Percentiles rank a stretch among this genome's conserved stretches.
Evolutionary conservation across 306 rosid genomes (phyloP).

Genomic region (Glycine tomentella): DNA sequence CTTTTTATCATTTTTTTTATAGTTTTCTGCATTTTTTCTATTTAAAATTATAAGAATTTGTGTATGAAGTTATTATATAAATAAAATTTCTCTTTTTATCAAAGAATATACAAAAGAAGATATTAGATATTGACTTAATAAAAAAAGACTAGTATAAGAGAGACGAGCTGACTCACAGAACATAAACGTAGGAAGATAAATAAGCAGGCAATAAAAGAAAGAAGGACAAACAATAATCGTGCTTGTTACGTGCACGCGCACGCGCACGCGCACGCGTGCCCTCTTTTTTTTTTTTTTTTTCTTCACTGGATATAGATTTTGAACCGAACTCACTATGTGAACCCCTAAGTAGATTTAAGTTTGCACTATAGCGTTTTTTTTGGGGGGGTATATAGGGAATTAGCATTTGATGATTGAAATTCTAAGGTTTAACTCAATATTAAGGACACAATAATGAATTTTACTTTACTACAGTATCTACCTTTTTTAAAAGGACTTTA

Average conservation of each 20-base stretch:
- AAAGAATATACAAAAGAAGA: not conserved
- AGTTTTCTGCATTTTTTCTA: not conserved
- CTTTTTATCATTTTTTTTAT: too few species aligned
- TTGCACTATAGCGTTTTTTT: not conserved
- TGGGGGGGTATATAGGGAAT: not conserved
- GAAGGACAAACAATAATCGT: not conserved
- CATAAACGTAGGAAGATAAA: not conserved
- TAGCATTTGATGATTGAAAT: not conserved
- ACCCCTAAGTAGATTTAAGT: not conserved
- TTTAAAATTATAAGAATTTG: too few species aligned
- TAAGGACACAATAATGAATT: not conserved
- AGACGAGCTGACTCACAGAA: too few species aligned
- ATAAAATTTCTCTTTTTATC: not conserved
- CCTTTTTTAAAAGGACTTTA: too few species aligned
- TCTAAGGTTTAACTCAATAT: not conserved
- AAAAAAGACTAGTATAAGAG: not conserved
- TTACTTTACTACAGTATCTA: not conserved
- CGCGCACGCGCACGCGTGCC: conserved; percentile 47
- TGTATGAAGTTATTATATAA: not conserved
- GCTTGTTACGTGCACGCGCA: too few species aligned
- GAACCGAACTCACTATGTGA: not conserved
- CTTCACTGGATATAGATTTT: not conserved
- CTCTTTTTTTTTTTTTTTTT: too few species aligned
- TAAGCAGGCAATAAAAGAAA: not conserved
- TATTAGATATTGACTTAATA: not conserved